Conservation (phyloP, 495 filamentous ascomycete genomes). For the Diplogelasinospora grovesii region DNA sequence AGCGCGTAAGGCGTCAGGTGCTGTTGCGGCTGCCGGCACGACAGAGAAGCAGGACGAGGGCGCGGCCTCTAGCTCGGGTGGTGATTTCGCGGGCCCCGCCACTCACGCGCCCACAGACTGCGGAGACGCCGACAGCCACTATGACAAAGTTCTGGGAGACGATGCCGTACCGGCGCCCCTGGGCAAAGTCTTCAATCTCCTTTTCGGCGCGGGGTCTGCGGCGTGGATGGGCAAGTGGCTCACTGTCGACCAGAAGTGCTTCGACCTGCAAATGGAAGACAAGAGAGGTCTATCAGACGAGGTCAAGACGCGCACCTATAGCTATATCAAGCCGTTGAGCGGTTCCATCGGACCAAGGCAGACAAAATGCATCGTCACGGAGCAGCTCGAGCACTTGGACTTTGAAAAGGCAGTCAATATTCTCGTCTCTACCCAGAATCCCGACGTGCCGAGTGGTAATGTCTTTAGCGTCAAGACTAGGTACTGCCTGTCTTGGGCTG, state of each 20-base stretch:
- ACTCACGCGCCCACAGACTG: slow-evolving; percentile 81
- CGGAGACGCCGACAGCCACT: slow-evolving; percentile 67
- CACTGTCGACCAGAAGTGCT: slow-evolving; percentile 77
- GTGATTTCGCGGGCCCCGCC: slow-evolving; percentile 82
- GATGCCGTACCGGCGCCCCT: slow-evolving; percentile 82
- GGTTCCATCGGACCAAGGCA: slow-evolving; percentile 84
- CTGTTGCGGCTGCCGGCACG: slow-evolving; percentile 38
- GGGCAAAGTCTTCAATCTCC: slow-evolving; percentile 81
- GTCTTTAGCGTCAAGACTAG: slow-evolving; percentile 87
- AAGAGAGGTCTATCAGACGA: slow-evolving; percentile 69
- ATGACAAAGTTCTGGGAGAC: slow-evolving; percentile 77
- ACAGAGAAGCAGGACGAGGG: slow-evolving; percentile 53
- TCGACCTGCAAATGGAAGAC: slow-evolving; percentile 78
- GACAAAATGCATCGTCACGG: slow-evolving; percentile 88
- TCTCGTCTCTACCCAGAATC: slow-evolving; percentile 75
- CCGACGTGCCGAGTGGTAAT: slow-evolving; percentile 92
- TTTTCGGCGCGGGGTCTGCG: slow-evolving; percentile 75
- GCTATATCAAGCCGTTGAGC: slow-evolving; percentile 86
- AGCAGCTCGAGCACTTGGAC: slow-evolving; percentile 74
- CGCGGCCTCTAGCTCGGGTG: slow-evolving; percentile 40
- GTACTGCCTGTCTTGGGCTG: slow-evolving; percentile 88
- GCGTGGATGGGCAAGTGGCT: slow-evolving; percentile 81
- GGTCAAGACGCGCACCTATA: slow-evolving; percentile 65
- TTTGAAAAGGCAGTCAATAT: slow-evolving; percentile 81
- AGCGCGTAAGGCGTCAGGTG: slow-evolving; percentile 60